These are phyloP conservation scores for Athelia sp. DNA, from an alignment of 1,284 basidiomycete genomes.

Conservation along the genomic window DNA sequence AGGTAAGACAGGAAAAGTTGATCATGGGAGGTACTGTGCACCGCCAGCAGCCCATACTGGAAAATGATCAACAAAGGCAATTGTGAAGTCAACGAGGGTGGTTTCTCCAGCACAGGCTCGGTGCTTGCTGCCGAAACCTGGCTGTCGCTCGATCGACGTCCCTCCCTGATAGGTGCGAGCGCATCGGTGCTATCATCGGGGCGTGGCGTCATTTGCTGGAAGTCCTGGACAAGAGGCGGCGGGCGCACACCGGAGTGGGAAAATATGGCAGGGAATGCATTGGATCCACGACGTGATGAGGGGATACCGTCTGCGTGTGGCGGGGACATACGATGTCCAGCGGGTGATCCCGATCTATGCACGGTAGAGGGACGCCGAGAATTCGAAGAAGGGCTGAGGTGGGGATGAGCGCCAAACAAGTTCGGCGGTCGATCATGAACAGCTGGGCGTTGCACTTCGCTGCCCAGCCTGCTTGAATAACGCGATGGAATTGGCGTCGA, in stretches of 20 bases:
- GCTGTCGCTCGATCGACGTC: slow-evolving; percentile 23
- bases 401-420: neutral
- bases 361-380: slow-evolving; percentile 28
- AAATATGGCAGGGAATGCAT: slow-evolving; percentile 69
- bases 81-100: slow-evolving; percentile 58
- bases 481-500: neutral
- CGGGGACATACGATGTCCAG: slow-evolving; percentile 18
- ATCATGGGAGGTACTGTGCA: slow-evolving; percentile 82
- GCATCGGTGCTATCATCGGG: slow-evolving; percentile 32
- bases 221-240: slow-evolving; percentile 66
- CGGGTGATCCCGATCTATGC: slow-evolving; percentile 24
- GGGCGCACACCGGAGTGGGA: slow-evolving; percentile 72
- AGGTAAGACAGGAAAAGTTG: slow-evolving; percentile 82
- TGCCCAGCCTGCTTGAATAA: neutral
- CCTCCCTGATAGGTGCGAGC: slow-evolving; percentile 52
- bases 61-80: slow-evolving; percentile 69
- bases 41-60: slow-evolving; percentile 74
- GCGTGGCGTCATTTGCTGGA: slow-evolving; percentile 48
- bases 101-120: slow-evolving; percentile 36
- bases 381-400: slow-evolving; percentile 12
- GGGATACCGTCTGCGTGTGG: slow-evolving; percentile 21
- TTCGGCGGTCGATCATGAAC: neutral
- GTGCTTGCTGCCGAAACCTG: slow-evolving; percentile 29
- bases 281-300: slow-evolving; percentile 47
- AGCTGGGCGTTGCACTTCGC: neutral